phyloP scores from a whole-genome alignment of 2,329 filamentous ascomycete species.

The Albophoma yamanashiensis region DNA sequence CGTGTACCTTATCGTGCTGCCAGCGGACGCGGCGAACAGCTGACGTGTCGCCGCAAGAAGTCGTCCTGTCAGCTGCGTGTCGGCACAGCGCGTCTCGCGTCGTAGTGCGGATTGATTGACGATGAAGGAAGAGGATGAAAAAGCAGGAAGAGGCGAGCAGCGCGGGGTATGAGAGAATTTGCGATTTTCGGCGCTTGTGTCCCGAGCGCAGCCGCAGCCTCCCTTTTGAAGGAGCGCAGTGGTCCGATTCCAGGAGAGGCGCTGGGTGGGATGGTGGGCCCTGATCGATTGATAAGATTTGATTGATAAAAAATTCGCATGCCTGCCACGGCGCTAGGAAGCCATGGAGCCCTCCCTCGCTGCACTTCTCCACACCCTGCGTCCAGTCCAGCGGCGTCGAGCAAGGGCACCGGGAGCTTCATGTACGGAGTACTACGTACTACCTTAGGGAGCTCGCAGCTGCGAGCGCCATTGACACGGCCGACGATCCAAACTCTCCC shows the following conservation, averaged over 20 bases:
- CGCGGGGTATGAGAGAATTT: constrained; percentile 1
- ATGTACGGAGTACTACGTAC: too few relatives aligned
- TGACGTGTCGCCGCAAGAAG: not conserved
- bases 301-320: constrained; percentile 29
- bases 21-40: too few relatives aligned
- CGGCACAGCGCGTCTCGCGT: not conserved
- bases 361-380: not conserved
- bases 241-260: constrained; percentile 23
- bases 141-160: not conserved
- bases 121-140: not conserved
- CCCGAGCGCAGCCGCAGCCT: constrained; percentile 1
- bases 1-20: too few relatives aligned
- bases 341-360: too few relatives aligned
- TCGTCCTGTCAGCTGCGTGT: not conserved
- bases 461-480: not conserved
- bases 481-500: not conserved
- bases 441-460: not conserved
- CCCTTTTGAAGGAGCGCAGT: constrained; percentile 5
- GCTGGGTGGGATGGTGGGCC: constrained; percentile 12
- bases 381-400: not conserved
- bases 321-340: not conserved
- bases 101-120: not conserved
- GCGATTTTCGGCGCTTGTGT: not conserved
- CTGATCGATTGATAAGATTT: constrained; percentile 39
- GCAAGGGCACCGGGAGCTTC: not conserved